Percentiles rank a stretch among this genome's conserved stretches.
Evolutionary conservation across 192 early-diverging fungal species (phyloP).

Genomic region (Entomortierella parvispora): DNA sequence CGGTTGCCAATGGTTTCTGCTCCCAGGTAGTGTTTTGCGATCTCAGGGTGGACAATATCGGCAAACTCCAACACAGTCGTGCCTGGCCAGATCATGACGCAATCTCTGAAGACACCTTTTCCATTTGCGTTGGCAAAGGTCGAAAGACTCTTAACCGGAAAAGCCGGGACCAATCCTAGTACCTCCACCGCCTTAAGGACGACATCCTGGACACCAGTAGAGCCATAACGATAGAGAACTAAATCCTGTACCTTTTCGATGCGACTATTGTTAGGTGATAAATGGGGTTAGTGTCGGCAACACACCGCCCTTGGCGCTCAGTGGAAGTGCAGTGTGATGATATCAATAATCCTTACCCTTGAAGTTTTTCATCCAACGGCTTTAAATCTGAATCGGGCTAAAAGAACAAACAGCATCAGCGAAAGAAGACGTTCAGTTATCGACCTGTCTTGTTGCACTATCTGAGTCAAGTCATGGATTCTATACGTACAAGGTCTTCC

Average conservation of each 20-base stretch:
- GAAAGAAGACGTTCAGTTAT: not conserved
- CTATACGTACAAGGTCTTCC: conserved; percentile 52
- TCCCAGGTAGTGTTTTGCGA: conserved; percentile 72
- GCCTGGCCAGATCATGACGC: conserved; percentile 73
- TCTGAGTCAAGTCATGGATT: not conserved
- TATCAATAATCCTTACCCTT: conserved; percentile 32
- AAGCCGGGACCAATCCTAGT: conserved; percentile 76
- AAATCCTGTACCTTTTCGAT: conserved; percentile 76
- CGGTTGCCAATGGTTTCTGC: conserved; percentile 82
- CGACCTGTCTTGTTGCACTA: not conserved
- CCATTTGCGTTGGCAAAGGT: conserved; percentile 67
- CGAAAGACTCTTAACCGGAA: conserved; percentile 77
- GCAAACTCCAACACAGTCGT: conserved; percentile 85
- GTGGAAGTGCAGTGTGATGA: no score
- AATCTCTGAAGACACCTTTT: conserved; percentile 77
- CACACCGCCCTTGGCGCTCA: no score
- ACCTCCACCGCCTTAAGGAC: conserved; percentile 71
- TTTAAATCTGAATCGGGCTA: conserved; percentile 60
- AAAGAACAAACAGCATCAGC: no score
- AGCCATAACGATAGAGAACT: conserved; percentile 85
- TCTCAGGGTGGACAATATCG: conserved; percentile 72
- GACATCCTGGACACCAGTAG: conserved; percentile 82
- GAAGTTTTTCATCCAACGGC: conserved; percentile 65
- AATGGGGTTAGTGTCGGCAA: not conserved
- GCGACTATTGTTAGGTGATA: conserved; percentile 37